Evolutionary conservation across 2,329 filamentous ascomycete genomes (phyloP).

Genomic region (Beauveria asiatica): DNA sequence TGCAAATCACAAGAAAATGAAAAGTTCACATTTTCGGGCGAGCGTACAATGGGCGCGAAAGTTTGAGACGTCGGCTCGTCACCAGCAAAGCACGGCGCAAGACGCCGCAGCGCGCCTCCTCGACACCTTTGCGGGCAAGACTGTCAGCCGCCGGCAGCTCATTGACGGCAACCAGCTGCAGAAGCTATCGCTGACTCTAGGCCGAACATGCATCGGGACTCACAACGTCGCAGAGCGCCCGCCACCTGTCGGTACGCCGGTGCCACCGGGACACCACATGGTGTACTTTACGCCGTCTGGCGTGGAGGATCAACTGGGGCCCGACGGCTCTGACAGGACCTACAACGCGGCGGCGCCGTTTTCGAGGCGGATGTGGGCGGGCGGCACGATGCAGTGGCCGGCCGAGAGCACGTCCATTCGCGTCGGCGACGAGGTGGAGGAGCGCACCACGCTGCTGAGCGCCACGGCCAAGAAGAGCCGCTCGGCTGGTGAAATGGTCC

Average conservation of each 20-base stretch:
- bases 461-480: slow-evolving; percentile 46
- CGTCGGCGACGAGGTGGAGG: slow-evolving; percentile 47
- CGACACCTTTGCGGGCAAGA: slow-evolving; percentile 21
- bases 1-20: not conserved
- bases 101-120: slow-evolving; percentile 26
- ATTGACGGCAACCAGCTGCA: slow-evolving; percentile 57
- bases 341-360: slow-evolving; percentile 54
- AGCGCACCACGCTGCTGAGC: slow-evolving; percentile 46
- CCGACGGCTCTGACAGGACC: slow-evolving; percentile 51
- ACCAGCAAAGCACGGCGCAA: not conserved
- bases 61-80: not conserved
- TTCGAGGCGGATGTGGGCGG: slow-evolving; percentile 60
- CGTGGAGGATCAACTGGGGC: slow-evolving; percentile 44
- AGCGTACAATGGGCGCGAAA: not conserved
- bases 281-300: slow-evolving; percentile 54
- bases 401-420: slow-evolving; percentile 24
- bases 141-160: slow-evolving; percentile 31
- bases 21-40: not conserved
- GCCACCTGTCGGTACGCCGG: slow-evolving; percentile 34
- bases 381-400: slow-evolving; percentile 49
- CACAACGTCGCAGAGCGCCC: slow-evolving; percentile 29
- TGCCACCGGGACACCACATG: slow-evolving; percentile 54
- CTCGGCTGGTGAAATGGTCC: slow-evolving; percentile 52
- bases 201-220: slow-evolving; percentile 34
- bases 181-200: slow-evolving; percentile 50